Evolutionary conservation across 306 rosid species (phyloP).

Genomic region (Cicer chorassanicum): DNA sequence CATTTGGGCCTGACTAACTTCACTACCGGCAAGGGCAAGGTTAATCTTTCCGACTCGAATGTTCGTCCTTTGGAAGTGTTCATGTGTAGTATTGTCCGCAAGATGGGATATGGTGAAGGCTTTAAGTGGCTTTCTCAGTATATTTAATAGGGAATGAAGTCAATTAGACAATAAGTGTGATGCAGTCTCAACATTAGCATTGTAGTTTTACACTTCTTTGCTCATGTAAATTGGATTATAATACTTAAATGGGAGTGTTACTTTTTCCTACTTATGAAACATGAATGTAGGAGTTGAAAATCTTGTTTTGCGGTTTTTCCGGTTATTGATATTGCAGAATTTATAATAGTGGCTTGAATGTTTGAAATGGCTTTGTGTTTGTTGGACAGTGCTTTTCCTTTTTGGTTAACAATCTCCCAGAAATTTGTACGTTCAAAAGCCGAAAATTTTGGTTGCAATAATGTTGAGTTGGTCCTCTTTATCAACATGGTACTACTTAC

Average conservation of each 20-base stretch:
- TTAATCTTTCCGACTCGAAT: conserved; percentile 61
- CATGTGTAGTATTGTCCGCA: conserved; percentile 91
- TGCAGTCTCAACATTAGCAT: conserved; percentile 43
- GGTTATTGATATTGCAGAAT: conserved; percentile 41
- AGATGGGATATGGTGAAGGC: conserved; percentile 92
- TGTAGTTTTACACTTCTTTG: conserved; percentile 31
- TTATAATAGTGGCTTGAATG: conserved; percentile 42
- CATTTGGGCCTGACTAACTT: conserved; percentile 71
- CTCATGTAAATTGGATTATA: conserved; percentile 55
- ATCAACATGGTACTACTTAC: background rate
- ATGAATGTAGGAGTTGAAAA: background rate
- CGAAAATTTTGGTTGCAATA: background rate
- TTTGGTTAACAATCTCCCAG: background rate
- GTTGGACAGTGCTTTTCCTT: background rate
- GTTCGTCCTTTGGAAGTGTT: conserved; percentile 85
- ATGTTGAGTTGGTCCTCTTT: background rate
- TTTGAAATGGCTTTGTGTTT: conserved; percentile 19
- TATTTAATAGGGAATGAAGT: conserved; percentile 58
- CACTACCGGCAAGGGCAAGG: conserved; percentile 84
- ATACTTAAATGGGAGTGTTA: conserved; percentile 45
- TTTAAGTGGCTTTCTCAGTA: conserved; percentile 88
- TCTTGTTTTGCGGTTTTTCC: conserved; percentile 41
- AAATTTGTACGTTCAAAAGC: background rate
- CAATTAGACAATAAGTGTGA: conserved; percentile 34
- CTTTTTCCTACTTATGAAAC: conserved; percentile 45